Conservation (phyloP, 345 rosid species). For the Leavenworthia alabamica region DNA sequence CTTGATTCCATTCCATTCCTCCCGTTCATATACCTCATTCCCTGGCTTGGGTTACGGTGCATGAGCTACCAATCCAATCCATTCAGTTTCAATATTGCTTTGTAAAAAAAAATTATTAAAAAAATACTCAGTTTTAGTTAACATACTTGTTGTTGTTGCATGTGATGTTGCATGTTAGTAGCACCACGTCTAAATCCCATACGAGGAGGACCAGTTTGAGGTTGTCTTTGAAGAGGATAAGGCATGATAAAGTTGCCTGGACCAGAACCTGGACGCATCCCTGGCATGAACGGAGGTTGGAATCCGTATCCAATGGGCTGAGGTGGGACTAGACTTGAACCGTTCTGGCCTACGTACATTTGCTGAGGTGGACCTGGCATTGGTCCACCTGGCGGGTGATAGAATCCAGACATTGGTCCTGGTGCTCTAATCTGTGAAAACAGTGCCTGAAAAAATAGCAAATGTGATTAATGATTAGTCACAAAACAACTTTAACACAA, state of each 20-base stretch:
- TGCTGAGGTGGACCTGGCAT: slow-evolving; percentile 6
- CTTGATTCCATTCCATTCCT: slow-evolving; percentile 34
- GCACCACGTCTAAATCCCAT: slow-evolving; percentile 41
- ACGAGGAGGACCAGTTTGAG: slow-evolving; percentile 46
- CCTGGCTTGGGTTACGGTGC: slow-evolving; percentile 36
- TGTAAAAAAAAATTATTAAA: slow-evolving; percentile 12
- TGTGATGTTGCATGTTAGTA: slow-evolving; percentile 27
- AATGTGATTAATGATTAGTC: not conserved
- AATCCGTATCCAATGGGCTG: slow-evolving; percentile 42
- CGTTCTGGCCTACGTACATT: slow-evolving; percentile 18
- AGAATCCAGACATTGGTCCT: not conserved
- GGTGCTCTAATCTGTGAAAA: slow-evolving; percentile 16
- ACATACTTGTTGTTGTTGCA: slow-evolving; percentile 23
- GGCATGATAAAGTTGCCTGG: slow-evolving; percentile 36
- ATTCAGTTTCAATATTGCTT: not conserved
- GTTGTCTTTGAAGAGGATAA: slow-evolving; percentile 47
- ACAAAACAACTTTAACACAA: not conserved
- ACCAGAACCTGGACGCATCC: slow-evolving; percentile 35
- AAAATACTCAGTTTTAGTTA: not conserved
- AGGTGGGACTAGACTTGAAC: slow-evolving; percentile 39
- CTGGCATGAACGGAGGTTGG: slow-evolving; percentile 47
- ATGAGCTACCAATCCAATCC: slow-evolving; percentile 20
- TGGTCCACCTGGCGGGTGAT: slow-evolving; percentile 9
- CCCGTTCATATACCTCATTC: slow-evolving; percentile 40
- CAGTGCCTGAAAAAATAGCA: slow-evolving; percentile 26